Conservation (phyloP, 2,329 filamentous ascomycete genomes). For the Xylaria sp. region DNA sequence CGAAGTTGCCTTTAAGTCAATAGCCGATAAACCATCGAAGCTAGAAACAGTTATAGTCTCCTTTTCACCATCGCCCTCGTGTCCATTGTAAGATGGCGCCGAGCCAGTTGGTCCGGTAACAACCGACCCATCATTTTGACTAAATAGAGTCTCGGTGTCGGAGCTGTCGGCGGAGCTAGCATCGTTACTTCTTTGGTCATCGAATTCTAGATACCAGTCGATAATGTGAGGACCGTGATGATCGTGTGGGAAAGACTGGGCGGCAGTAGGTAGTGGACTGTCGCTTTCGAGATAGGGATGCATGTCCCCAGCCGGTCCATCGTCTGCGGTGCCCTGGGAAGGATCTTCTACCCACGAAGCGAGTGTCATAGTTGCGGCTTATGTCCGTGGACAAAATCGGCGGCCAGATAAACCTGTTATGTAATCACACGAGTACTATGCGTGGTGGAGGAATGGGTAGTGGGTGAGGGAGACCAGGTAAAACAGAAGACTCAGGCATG, state of each 20-base stretch:
- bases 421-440: neutral
- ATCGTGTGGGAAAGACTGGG: neutral
- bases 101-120: neutral
- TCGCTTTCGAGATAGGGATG: neutral
- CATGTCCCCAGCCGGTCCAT: neutral
- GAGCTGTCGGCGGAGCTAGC: neutral
- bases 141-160: neutral
- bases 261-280: neutral
- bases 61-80: neutral
- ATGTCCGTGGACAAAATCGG: neutral
- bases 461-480: neutral
- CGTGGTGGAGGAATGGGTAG: neutral
- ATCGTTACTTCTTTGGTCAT: neutral
- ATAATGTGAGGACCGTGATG: neutral
- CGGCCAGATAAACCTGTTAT: neutral
- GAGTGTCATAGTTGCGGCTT: neutral
- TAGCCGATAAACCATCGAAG: too few species aligned
- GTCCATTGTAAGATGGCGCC: neutral
- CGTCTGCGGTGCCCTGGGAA: neutral
- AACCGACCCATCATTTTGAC: neutral
- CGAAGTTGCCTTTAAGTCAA: neutral
- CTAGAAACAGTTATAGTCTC: neutral
- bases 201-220: neutral
- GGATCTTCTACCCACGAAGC: too few species aligned
- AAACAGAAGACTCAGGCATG: neutral